Base-by-base conservation (phyloP, 1,139 yeast species). In the Candida sanyaensis region DNA sequence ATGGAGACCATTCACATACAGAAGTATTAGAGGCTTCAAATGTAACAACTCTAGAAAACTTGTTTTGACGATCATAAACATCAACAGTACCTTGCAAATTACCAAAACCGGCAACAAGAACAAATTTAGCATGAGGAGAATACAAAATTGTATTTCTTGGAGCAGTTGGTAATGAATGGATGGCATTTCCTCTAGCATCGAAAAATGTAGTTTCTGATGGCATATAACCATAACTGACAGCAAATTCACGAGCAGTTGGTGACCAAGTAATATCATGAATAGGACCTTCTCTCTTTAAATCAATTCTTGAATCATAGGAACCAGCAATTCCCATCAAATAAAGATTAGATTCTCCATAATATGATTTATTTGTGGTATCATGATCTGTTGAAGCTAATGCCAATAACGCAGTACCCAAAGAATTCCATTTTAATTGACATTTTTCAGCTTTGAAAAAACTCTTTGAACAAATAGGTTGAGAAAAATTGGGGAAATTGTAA, bases 231-330 rank as follows among this genome's bases (percentile, higher is more conserved):
- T 92, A 92, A 51, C 88, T 91, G 44, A 93, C 99, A 50, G 97
- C 98, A 73, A 95, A 95, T 72, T 93, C 98, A 59, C 97, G 81
- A 21, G 97, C 90, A 46, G 92, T 84, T 51, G 98, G 97, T 28
- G 97, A 88, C 99, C 99, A 95, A 31, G 96, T 86, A 55, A 93
- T 88, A 65, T 93, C 99, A 69, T 95, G 97, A 57, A 95, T 91
- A 41, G 99, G 98, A 27, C 99, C 99, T 61, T 90, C 96, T 62
- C 88, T 86, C 53, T 88, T 90, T 60, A 95, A 81, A 50, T 84
- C 81, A 59, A 95, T 92, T 61, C 97, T 80, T 41, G 93, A 88
- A 61, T 93, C 96, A 63, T 89, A 91, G 37, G 93, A 81, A 8
- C 97, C 98, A 23, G 96, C 91, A 60, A 92, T 88, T 47, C 97